These are phyloP conservation scores for Globisporangium orthogonon DNA, from an alignment of 352 stramenopile genomes.

Conservation along the genomic window DNA sequence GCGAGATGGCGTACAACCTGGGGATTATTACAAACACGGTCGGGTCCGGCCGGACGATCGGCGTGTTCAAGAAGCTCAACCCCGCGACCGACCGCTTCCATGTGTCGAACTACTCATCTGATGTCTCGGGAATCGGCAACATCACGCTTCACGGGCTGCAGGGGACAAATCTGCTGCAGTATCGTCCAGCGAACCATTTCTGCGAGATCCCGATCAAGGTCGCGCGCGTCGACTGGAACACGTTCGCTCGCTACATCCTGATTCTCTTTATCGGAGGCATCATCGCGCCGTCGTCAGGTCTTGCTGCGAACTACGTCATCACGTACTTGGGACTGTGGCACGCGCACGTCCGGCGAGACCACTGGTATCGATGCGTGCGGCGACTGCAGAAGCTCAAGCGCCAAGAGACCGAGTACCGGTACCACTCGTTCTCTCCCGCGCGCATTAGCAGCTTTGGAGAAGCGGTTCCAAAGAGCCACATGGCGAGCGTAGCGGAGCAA, in stretches of 20 bases:
- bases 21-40: constrained; percentile 63
- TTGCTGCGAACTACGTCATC: constrained; percentile 73
- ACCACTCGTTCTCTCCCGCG: constrained; percentile 73
- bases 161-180: constrained; percentile 37
- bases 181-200: constrained; percentile 39
- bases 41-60: constrained; percentile 41
- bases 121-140: constrained; percentile 32
- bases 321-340: constrained; percentile 80
- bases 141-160: constrained; percentile 43
- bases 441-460: constrained; percentile 40
- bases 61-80: constrained; percentile 63
- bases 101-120: constrained; percentile 19
- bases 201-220: constrained; percentile 61
- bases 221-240: constrained; percentile 43
- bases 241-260: constrained; percentile 55
- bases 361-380: constrained; percentile 76
- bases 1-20: constrained; percentile 48
- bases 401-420: constrained; percentile 61
- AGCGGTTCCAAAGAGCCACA: constrained; percentile 13
- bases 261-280: constrained; percentile 72
- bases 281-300: constrained; percentile 52
- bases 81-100: constrained; percentile 44
- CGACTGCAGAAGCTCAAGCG: constrained; percentile 74
- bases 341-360: constrained; percentile 72
- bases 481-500: constrained; percentile 20